A percentile compares a stretch with the other conserved stretches of the same genome.
phyloP scores from a whole-genome alignment of 495 filamentous ascomycete species.

The Immersiella caudata region DNA sequence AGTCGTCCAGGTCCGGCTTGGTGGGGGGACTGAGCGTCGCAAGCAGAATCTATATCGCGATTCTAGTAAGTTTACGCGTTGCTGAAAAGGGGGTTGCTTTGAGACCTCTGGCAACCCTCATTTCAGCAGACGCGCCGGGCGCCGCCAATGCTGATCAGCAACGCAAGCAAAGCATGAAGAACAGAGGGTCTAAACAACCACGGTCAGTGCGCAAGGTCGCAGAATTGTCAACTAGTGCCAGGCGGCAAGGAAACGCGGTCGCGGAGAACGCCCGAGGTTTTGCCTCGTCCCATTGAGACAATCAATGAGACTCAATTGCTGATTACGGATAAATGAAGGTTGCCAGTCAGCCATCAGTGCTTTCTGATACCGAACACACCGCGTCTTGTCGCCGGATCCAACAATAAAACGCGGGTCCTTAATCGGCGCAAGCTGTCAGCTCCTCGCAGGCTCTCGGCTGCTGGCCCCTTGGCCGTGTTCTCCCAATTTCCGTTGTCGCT shows the following conservation, averaged over 20 bases:
- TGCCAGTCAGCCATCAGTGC: background rate
- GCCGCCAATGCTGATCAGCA: background rate
- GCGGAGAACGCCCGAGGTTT: constrained; percentile 11
- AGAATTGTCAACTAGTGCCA: background rate
- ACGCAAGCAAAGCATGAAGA: background rate
- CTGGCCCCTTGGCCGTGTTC: constrained; percentile 15
- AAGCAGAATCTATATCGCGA: background rate
- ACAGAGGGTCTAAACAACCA: background rate
- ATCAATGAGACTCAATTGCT: constrained; percentile 1
- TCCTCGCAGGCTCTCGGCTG: background rate
- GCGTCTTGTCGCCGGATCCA: constrained; percentile 6
- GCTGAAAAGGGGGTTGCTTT: background rate
- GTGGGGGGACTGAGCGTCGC: constrained; percentile 20
- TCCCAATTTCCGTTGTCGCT: constrained; percentile 18
- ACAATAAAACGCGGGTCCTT: constrained; percentile 15
- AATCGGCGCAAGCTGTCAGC: constrained; percentile 4
- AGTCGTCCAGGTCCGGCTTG: background rate
- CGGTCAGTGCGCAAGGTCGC: constrained; percentile 11
- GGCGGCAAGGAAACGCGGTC: constrained; percentile 3
- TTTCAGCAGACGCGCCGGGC: background rate
- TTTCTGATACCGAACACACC: background rate
- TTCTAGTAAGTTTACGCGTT: background rate
- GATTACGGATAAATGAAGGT: constrained; percentile 16
- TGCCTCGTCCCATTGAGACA: background rate
- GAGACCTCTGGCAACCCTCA: background rate